Base-by-base conservation (phyloP, 2,329 filamentous ascomycete genomes). In the Fusarium caatingaense region DNA sequence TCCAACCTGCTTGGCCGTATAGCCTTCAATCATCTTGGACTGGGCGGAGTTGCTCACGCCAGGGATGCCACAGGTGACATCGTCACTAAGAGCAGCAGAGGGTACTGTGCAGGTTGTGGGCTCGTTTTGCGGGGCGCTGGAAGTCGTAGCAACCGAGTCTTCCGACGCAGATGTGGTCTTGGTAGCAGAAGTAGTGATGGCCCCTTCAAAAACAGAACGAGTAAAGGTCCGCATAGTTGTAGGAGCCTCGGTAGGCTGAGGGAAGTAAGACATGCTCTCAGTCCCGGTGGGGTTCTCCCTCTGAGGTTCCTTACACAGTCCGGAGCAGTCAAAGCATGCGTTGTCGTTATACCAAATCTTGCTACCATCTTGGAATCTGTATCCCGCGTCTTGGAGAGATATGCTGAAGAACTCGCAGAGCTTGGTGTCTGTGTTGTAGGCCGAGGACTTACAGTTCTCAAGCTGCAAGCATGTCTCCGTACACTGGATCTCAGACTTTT, bases 191-290 rank as follows among this genome's bases (percentile, higher is more conserved):
- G 50, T 60, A 2, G 9, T 18, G 15, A 16, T 8, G 15, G 49
- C 8, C 2, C 55, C 32, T 12, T 41, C 40, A 4, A 45, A 27
- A 7, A n/a, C 4, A n/a, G 41, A 16, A 10, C 66, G 66, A 20
- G 66, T 69, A 7, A 53, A 66, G 3, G 66, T 69, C n/a, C 65
- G 12, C 66, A 69, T 61, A 1, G 64, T 66, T 5, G 69, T 67
- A 0, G 54, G 25, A 1, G 62, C 25, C 15, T 56, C 34, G 2
- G 60, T 68, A 30, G 61, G 56, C 18, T n/a, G 45, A 40, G 40
- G 45, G 15, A 32, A 51, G 28, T 23, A 44, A 20, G 59, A 13
- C 4, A 32, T 23, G 3, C 44, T 59, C 27, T 44, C 42, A 6
- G 64, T 60, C 10, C 27, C 45, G 21, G 56, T 42, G 5, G 16